Evolutionary conservation across 768 basidiomycete genomes (phyloP).

Genomic region (Russula olivacea): DNA sequence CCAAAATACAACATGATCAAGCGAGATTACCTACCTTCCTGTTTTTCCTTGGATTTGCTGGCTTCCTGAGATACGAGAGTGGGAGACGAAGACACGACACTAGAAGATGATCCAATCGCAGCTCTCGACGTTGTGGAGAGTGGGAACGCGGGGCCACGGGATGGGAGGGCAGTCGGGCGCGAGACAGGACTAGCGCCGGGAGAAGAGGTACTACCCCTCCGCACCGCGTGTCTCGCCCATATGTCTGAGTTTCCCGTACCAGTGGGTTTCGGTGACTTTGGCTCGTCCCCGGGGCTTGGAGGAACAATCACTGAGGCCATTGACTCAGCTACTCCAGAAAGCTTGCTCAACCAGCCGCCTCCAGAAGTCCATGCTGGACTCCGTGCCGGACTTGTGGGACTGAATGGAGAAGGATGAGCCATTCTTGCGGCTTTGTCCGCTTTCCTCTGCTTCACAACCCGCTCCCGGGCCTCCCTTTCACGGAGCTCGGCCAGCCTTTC

Average conservation of each 20-base stretch:
- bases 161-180: neutral
- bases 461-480: neutral
- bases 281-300: neutral
- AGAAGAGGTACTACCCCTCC: neutral
- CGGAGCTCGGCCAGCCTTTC: neutral
- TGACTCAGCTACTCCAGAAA: neutral
- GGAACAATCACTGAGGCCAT: neutral
- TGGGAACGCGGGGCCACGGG: neutral
- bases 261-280: neutral
- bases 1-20: neutral
- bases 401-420: neutral
- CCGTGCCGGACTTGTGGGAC: conserved; percentile 11
- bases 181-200: neutral
- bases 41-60: neutral
- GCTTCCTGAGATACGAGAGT: conserved; percentile 5
- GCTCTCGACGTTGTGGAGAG: neutral
- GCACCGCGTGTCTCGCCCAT: neutral
- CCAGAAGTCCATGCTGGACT: conserved; percentile 7
- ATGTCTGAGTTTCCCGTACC: neutral
- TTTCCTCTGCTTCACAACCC: neutral
- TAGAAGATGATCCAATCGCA: neutral
- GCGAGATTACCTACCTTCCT: neutral
- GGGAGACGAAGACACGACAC: conserved; percentile 1
- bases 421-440: conserved; percentile 8
- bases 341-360: neutral